phyloP scores from a whole-genome alignment of 768 basidiomycete genomes.

The Astraeus odoratus region DNA sequence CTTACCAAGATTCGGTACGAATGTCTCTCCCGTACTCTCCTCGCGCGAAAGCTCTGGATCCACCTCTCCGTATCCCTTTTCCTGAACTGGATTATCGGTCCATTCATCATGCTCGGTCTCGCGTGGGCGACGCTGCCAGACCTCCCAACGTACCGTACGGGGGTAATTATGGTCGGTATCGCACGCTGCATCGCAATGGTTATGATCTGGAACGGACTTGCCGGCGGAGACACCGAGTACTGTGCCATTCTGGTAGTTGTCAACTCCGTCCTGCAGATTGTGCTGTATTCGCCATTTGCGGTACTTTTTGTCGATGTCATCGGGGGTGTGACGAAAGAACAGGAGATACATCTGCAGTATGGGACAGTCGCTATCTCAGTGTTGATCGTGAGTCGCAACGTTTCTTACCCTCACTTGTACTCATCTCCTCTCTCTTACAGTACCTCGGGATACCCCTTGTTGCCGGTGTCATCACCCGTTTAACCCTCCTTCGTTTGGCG shows the following conservation, averaged over 20 bases:
- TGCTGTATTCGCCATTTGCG: slow-evolving; percentile 61
- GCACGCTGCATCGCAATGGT: slow-evolving; percentile 49
- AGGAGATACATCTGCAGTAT: slow-evolving; percentile 45
- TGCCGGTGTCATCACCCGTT: slow-evolving; percentile 67
- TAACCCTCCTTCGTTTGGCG: slow-evolving; percentile 38
- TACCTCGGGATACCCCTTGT: slow-evolving; percentile 79
- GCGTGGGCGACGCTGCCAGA: slow-evolving; percentile 86
- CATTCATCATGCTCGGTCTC: slow-evolving; percentile 76
- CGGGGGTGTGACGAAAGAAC: slow-evolving; percentile 32
- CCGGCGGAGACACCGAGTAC: slow-evolving; percentile 60
- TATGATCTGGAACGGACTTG: slow-evolving; percentile 77
- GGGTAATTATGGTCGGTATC: slow-evolving; percentile 74
- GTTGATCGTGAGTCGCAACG: slow-evolving; percentile 53
- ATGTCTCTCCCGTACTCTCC: slow-evolving; percentile 49
- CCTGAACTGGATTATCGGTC: slow-evolving; percentile 78
- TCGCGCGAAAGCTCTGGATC: slow-evolving; percentile 47
- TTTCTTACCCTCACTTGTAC: neutral
- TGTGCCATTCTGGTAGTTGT: slow-evolving; percentile 77
- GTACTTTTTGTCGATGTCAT: slow-evolving; percentile 71
- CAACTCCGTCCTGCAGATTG: slow-evolving; percentile 74
- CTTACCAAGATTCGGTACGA: slow-evolving; percentile 77
- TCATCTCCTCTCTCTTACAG: slow-evolving; percentile 28
- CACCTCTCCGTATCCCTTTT: slow-evolving; percentile 63
- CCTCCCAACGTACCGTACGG: slow-evolving; percentile 63
- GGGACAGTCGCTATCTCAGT: slow-evolving; percentile 58